Evolutionary conservation across 805 yeast species (phyloP), one percentile per base, ranked within the genome.

Genomic region (Ogataea saltuana): DNA sequence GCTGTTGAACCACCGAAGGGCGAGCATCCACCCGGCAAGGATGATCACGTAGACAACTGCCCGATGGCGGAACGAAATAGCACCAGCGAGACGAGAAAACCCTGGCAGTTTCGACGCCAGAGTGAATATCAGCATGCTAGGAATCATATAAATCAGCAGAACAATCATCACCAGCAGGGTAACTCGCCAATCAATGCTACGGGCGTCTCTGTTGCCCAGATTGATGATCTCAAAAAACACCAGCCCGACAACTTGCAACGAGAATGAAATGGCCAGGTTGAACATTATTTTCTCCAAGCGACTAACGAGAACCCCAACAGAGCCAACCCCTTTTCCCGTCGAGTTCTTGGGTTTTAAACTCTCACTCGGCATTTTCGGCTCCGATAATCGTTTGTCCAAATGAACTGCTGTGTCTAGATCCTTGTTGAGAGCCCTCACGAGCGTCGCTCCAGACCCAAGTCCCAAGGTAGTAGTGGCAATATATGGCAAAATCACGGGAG

Each of bases 71-170:
- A 33, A n/a, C 17, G 45, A 33, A 33, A 39, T 9, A 1, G 30
- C n/a, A 4, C 13, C 23, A 10, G 33, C 26, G 16, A 44, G 29
- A 6, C 35, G 33, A 5, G 36, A 19, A 3, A 45, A 11, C 10
- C 42, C 41, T 5, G 53, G 53, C 13, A 44, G 19, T 23, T 38
- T 36, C 29, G 35, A 23, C 11, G 29, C 19, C 6, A 38, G 11
- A 33, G 42, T 29, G 37, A 45, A 46, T 1, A 51, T 45, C n/a
- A 52, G 32, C 30, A 68, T 45, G 22, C 68, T 63, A n/a, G 83
- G 83, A 35, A 68, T 65, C n/a, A 72, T 45, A 16, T 71, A 60
- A 2, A 72, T 61, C 16, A 75, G 60, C 5, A 71, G 54, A 8
- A 72, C 39, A 22, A 72, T 68, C 33, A 75, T 54, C 7, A 59